Evolutionary conservation across 352 stramenopile species (phyloP).

Genomic region (Bremia lactucae): DNA sequence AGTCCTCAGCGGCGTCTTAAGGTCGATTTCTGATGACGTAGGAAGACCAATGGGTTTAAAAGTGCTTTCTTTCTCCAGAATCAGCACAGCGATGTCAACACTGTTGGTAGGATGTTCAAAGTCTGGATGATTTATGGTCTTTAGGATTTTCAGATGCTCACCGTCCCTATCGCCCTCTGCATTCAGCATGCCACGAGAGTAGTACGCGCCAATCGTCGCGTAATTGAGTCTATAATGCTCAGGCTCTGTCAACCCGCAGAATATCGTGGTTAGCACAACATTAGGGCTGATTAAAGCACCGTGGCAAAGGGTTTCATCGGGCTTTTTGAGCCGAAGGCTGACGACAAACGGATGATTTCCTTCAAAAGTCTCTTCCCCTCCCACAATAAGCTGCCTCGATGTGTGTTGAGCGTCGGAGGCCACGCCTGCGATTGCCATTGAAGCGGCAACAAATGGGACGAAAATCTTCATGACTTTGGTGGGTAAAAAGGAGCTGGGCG

Average conservation of each 20-base stretch:
- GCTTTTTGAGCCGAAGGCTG: conserved; percentile 5
- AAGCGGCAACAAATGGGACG: conserved; percentile 1
- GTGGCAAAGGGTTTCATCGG: conserved; percentile 7
- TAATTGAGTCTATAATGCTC: not conserved
- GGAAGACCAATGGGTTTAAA: conserved; percentile 23
- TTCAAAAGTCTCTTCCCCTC: conserved; percentile 12
- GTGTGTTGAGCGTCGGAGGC: conserved; percentile 1
- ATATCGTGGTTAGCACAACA: conserved; percentile 15
- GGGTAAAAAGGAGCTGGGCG: too few species aligned
- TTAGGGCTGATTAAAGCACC: conserved; percentile 28
- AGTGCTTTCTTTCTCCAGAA: conserved; percentile 23
- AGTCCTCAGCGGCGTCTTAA: conserved; percentile 16
- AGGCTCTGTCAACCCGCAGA: conserved; percentile 22
- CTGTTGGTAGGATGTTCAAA: not conserved
- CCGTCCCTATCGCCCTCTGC: too few species aligned
- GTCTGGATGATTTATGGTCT: conserved; percentile 8
- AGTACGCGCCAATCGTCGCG: conserved; percentile 32
- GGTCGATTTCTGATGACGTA: conserved; percentile 7
- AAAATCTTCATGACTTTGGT: conserved; percentile 1
- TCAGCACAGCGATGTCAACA: conserved; percentile 38
- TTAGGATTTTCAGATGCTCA: conserved; percentile 29
- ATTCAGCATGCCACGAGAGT: conserved; percentile 24
- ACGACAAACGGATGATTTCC: conserved; percentile 25
- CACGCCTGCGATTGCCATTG: not conserved
- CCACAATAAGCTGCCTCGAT: conserved; percentile 3